Evolutionary conservation across 2,329 filamentous ascomycete species (phyloP), one percentile per base, ranked within the genome.

Genomic region (Sporothrix dimorphospora): DNA sequence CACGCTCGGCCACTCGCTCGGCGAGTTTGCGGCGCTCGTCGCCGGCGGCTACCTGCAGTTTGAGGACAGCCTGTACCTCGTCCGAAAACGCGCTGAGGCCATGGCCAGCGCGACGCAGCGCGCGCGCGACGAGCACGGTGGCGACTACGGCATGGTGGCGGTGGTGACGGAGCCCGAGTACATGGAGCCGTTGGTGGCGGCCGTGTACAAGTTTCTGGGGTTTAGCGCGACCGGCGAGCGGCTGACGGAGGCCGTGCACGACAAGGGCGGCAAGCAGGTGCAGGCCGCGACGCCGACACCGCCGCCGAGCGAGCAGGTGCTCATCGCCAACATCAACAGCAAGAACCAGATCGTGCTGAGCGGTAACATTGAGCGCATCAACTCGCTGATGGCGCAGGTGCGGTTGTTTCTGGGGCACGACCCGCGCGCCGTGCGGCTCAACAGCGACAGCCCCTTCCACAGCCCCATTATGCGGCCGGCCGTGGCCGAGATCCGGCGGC

Each of bases 261-360:
- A 53, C 16, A 6, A 21, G 24, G 11, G 12, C 30, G 90, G 88
- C 76, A 87, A 86, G 73, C 85, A 90, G 75, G 87, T 92, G 76
- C 82, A 24, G 30, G 47, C 14, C 3, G 49, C 27, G 4, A 49
- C 21, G 16, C 14, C 40, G 38, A 9, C 38, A 6, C 42, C 90
- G 40, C 91, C 92, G 21, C 89, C 93, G 3, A 94, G 97, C 71
- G 89, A 96, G 78, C 92, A 97, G 81, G 94, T 98, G 68, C 85
- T 92, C 76, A 94, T 98, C 76, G 95, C 94, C 73, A 98, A 98
- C 81, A 90, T 97, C 82, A 98, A 98, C 83, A 93, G 91, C 80
- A 96, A 94, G 83, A 97, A 97, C 79, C 95, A 98, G 83, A 97
- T 98, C 77, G 95, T 98, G 69, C 85, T 98, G 69, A 96, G 92